These are phyloP conservation scores for Penicillium ucsense DNA, from an alignment of 495 filamentous ascomycete genomes.

Conservation along the genomic window DNA sequence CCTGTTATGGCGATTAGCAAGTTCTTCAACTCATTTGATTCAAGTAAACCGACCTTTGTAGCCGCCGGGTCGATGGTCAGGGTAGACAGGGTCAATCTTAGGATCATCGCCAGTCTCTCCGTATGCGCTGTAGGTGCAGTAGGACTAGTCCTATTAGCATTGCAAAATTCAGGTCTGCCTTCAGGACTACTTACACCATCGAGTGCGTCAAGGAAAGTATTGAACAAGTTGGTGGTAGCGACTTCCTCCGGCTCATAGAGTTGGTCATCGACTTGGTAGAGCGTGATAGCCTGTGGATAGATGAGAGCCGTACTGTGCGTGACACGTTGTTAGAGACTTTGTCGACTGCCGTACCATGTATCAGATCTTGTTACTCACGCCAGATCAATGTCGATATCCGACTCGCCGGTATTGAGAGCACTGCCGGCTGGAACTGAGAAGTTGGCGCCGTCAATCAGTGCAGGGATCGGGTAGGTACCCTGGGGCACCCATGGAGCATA, in stretches of 20 bases:
- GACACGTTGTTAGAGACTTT: too few relatives aligned
- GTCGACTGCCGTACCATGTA: too few relatives aligned
- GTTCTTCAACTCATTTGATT: too few relatives aligned
- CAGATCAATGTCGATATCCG: constrained; percentile 39
- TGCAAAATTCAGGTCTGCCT: not conserved
- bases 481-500: constrained; percentile 32
- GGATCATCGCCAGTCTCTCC: constrained; percentile 38
- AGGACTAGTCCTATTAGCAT: constrained; percentile 11
- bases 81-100: constrained; percentile 42
- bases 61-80: constrained; percentile 39
- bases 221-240: constrained; percentile 35
- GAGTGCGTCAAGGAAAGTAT: constrained; percentile 46
- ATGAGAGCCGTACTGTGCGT: constrained; percentile 25
- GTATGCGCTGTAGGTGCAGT: constrained; percentile 26
- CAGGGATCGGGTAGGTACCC: constrained; percentile 33
- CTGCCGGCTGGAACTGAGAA: constrained; percentile 19
- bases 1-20: constrained; percentile 1
- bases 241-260: constrained; percentile 27
- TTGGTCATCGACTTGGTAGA: constrained; percentile 48
- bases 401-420: constrained; percentile 28
- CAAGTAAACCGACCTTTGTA: constrained; percentile 35
- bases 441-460: constrained; percentile 34
- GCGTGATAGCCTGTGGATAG: constrained; percentile 45
- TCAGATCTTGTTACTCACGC: constrained; percentile 11
- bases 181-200: constrained; percentile 32